Evolutionary conservation across 2,329 filamentous ascomycete species (phyloP).

Genomic region (Fusarium abutilonis): DNA sequence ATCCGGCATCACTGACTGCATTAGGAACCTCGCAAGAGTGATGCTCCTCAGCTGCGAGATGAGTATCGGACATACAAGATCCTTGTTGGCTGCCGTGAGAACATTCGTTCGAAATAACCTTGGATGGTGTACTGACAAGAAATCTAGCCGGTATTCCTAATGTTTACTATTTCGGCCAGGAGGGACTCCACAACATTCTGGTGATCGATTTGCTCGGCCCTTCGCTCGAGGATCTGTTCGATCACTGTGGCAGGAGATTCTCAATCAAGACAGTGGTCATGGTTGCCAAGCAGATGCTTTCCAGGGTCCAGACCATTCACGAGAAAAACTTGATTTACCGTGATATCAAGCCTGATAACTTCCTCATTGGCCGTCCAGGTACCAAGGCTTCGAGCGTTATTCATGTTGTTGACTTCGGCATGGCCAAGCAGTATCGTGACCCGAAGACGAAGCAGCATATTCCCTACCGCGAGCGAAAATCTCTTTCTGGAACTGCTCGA

Average conservation of each 20-base stretch:
- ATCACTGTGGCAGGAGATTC: conserved; percentile 95
- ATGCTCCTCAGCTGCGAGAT: conserved; percentile 96
- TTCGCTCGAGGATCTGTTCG: conserved; percentile 95
- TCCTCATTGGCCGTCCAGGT: conserved; percentile 90
- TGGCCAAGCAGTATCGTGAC: conserved; percentile 99
- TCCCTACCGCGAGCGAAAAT: conserved; percentile 96
- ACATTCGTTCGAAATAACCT: conserved; percentile 45
- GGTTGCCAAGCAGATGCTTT: conserved; percentile 99
- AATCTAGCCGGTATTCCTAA: conserved; percentile 91
- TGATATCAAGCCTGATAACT: conserved; percentile 99
- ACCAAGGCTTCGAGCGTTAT: conserved; percentile 98
- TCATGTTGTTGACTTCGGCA: conserved; percentile 98
- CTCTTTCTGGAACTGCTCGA: conserved; percentile 91
- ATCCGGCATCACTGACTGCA: conserved; percentile 1
- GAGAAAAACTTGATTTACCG: conserved; percentile 99
- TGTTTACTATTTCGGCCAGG: conserved; percentile 99
- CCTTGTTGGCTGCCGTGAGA: conserved; percentile 96
- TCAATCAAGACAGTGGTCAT: conserved; percentile 98
- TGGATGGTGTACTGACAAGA: conserved; percentile 37
- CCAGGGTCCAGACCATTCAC: conserved; percentile 91
- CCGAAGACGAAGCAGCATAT: conserved; percentile 99
- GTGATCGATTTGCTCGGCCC: conserved; percentile 97
- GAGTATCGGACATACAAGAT: conserved; percentile 99
- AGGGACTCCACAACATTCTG: conserved; percentile 97
- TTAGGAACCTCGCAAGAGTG: conserved; percentile 98